Percentiles rank a stretch among this genome's conserved stretches.
Conservation (phyloP, 768 basidiomycete genomes). For the Mrakia blollopis region DNA sequence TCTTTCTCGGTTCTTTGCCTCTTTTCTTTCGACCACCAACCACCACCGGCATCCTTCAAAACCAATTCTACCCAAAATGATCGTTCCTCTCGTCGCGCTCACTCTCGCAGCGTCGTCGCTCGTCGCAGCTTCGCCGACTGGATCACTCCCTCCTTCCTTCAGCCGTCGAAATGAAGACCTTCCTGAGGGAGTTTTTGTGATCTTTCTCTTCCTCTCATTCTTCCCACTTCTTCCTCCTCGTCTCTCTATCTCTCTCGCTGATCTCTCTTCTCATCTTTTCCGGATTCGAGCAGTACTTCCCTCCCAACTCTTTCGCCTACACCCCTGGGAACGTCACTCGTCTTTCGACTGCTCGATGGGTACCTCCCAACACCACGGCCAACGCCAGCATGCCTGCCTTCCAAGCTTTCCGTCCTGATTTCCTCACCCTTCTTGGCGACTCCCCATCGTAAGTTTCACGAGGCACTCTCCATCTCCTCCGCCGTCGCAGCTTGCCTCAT, state of each 20-base stretch:
- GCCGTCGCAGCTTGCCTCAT: slow-evolving; percentile 49
- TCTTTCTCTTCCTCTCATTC: neutral
- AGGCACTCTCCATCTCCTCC: slow-evolving; percentile 43
- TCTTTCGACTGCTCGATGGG: neutral
- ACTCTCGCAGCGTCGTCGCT: neutral
- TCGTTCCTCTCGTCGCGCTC: neutral
- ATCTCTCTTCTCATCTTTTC: neutral
- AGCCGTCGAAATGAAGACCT: neutral
- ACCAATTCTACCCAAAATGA: neutral
- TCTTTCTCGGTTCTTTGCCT: too few relatives aligned
- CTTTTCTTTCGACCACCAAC: neutral
- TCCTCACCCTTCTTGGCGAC: slow-evolving; percentile 36
- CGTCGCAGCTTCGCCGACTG: neutral
- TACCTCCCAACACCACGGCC: slow-evolving; percentile 1
- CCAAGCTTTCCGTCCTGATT: slow-evolving; percentile 58
- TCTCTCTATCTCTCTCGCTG: neutral
- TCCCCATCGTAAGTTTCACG: slow-evolving; percentile 35
- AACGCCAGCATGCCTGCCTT: slow-evolving; percentile 34
- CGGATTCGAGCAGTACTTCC: slow-evolving; percentile 15
- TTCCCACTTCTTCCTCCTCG: too few relatives aligned
- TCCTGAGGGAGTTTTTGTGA: slow-evolving; percentile 1
- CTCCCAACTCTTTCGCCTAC: slow-evolving; percentile 7
- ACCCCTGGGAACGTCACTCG: slow-evolving; percentile 4
- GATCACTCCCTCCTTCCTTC: neutral
- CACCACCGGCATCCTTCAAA: neutral